phyloP scores from a whole-genome alignment of 148 eudicot genomes.

The Dysphania ambrosioides region DNA sequence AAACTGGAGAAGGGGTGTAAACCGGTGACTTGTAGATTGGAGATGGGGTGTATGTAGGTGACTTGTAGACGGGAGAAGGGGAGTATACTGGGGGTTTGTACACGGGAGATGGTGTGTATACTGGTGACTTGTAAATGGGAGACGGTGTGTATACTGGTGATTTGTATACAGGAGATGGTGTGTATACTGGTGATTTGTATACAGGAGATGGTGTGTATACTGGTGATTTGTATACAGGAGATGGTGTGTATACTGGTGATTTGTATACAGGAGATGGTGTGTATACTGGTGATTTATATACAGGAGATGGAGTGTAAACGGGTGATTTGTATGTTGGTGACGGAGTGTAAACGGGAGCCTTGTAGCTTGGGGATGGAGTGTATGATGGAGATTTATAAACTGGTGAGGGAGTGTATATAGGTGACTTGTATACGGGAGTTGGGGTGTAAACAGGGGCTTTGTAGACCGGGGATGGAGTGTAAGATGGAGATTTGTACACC shows the following conservation, averaged over 20 bases:
- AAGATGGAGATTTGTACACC: background rate
- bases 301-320: background rate
- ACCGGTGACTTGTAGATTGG: background rate
- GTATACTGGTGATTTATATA: background rate
- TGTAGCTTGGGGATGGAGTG: background rate
- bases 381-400: background rate
- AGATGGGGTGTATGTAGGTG: background rate
- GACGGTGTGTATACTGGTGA: background rate
- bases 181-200: background rate
- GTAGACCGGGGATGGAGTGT: background rate
- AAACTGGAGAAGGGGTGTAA: background rate
- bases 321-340: background rate
- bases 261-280: background rate
- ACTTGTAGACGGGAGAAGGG: background rate
- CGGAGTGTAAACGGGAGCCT: background rate
- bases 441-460: background rate
- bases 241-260: background rate
- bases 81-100: background rate
- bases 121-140: background rate
- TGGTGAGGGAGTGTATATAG: background rate
- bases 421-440: background rate
- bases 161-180: background rate
- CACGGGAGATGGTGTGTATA: background rate
- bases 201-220: background rate
- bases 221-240: background rate